Percentiles rank a stretch among this genome's conserved stretches.
Conservation (phyloP, 1,284 basidiomycete species). For the Cryptococcus floricola region DNA sequence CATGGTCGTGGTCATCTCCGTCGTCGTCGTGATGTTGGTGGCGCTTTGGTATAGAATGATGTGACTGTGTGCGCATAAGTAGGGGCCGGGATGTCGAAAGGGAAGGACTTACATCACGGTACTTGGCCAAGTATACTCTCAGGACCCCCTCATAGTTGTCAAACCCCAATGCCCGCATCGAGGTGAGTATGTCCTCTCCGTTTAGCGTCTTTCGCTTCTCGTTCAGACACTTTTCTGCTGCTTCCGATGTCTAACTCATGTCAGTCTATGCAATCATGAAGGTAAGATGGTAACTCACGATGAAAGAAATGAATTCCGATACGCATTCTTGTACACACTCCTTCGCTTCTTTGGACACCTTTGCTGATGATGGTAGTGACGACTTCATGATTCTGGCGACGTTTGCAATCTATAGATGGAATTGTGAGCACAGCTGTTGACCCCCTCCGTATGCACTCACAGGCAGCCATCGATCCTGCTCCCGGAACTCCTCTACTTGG, state of each 20-base stretch:
- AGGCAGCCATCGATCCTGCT: slow-evolving; percentile 86
- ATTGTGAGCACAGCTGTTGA: background rate
- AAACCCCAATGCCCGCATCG: slow-evolving; percentile 86
- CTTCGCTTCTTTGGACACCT: slow-evolving; percentile 95
- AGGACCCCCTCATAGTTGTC: slow-evolving; percentile 83
- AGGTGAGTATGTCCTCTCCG: slow-evolving; percentile 85
- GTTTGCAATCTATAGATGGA: slow-evolving; percentile 74
- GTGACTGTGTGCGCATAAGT: slow-evolving; percentile 2
- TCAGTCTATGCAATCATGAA: background rate
- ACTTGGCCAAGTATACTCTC: slow-evolving; percentile 89
- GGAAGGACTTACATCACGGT: slow-evolving; percentile 64
- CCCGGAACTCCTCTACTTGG: slow-evolving; percentile 84
- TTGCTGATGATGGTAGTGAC: slow-evolving; percentile 81
- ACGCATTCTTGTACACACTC: slow-evolving; percentile 96
- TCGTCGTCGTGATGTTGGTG: slow-evolving; percentile 10
- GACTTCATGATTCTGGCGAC: slow-evolving; percentile 93
- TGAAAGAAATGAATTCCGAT: slow-evolving; percentile 92
- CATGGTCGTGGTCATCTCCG: slow-evolving; percentile 1
- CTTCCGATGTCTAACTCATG: slow-evolving; percentile 40
- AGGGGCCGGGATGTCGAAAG: background rate
- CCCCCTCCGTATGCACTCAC: slow-evolving; percentile 52
- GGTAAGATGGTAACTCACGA: slow-evolving; percentile 49
- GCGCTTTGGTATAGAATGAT: slow-evolving; percentile 14
- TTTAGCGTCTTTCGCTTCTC: slow-evolving; percentile 93
- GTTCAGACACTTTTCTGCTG: slow-evolving; percentile 91